phyloP scores from a whole-genome alignment of 768 basidiomycete genomes.

The Gloeopeniophorella convolvens region DNA sequence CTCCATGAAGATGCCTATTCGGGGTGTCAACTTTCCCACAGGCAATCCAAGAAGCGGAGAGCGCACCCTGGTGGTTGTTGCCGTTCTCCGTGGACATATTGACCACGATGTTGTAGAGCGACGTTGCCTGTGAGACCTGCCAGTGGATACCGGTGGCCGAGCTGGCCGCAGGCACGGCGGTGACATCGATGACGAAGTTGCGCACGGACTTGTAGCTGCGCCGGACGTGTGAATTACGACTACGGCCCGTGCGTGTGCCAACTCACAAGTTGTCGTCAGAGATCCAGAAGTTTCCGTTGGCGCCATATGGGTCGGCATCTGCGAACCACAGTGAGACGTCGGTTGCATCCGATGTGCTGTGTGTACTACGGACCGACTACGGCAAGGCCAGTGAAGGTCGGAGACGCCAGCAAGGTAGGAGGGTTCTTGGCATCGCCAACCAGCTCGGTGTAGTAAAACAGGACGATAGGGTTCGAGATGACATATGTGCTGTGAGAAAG shows the following conservation, averaged over 20 bases:
- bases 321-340: background rate
- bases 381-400: constrained; percentile 61
- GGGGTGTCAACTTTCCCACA: too few relatives aligned
- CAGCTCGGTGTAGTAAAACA: constrained; percentile 73
- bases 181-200: too few relatives aligned
- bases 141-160: constrained; percentile 72
- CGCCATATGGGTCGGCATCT: constrained; percentile 78
- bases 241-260: too few relatives aligned
- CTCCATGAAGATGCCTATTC: constrained; percentile 60
- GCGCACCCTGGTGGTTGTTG: constrained; percentile 65
- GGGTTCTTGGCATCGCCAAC: constrained; percentile 67
- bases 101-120: constrained; percentile 66
- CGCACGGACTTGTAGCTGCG: constrained; percentile 67
- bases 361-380: constrained; percentile 52
- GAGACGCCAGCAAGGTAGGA: constrained; percentile 58
- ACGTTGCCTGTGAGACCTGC: too few relatives aligned
- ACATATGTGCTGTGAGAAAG: constrained; percentile 48
- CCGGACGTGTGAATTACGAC: too few relatives aligned
- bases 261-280: constrained; percentile 65
- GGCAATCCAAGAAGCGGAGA: too few relatives aligned
- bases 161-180: constrained; percentile 49
- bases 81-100: constrained; percentile 59
- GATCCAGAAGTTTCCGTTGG: constrained; percentile 54
- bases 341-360: background rate
- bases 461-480: constrained; percentile 58